Evolutionary conservation across 805 yeast species (phyloP), one percentile per base, ranked within the genome.

Genomic region (Starmerella vaccinii): DNA sequence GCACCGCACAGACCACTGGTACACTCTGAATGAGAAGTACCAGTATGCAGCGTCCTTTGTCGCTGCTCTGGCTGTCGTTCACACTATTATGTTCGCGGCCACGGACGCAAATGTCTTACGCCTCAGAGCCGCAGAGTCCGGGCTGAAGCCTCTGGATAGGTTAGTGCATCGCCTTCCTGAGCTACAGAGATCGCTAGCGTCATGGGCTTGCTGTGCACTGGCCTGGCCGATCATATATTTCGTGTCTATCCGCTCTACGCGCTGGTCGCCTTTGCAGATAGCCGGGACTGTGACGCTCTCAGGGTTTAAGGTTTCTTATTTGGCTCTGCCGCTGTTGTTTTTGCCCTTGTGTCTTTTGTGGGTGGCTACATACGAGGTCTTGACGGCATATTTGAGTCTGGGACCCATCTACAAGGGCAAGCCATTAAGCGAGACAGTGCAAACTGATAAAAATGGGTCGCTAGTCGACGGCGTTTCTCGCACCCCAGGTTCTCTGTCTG

Each of bases 401-500:
- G 72, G 71, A 1, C 71, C 74, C 1, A 47, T 53, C 8, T 65
- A 64, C 42, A 44, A 64, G 13, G 66, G 67, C 12, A 55, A 56
- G 26, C 57, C 52, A 10, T 19, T 57, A 4, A 49, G 55, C 38
- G 47, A 46, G 6, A 5, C 39, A 49, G 23, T 52, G 62, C 32
- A 51, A 15, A 60, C 71, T 6, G 65, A 63, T 52, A 62, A 61
- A 9, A 69, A 69, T 38, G 69, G 64, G n/a, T 62, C 72, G 8
- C 56, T 70, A 33, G 54, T 70, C 3, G 55, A 65, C 5, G 75
- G 74, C 1, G 55, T 71, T 30, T 40, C 57, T 5, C 53, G 59
- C 15, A n/a, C 38, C 3, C 51, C 52, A 10, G 49, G 37, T 9
- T 59, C 60, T 1, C 55, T 65, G 9, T 58, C 67, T 5, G 56